Evolutionary conservation across 192 early-diverging fungal species (phyloP).

Genomic region (Obelidium mucronatum): DNA sequence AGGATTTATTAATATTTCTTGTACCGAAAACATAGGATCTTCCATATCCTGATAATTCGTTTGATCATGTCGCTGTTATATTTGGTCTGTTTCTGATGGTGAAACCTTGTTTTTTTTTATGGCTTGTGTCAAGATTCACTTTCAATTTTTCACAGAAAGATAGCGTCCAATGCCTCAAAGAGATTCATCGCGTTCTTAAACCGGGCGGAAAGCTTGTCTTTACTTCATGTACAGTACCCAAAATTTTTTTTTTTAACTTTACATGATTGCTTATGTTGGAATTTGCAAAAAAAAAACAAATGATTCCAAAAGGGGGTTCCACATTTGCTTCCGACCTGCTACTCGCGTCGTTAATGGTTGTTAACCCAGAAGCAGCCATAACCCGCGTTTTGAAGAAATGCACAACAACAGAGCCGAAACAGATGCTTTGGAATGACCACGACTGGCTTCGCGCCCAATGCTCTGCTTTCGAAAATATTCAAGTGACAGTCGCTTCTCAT

Average conservation of each 20-base stretch:
- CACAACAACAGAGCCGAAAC: background rate
- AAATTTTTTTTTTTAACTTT: background rate
- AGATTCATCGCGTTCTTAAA: constrained; percentile 28
- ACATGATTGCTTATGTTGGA: background rate
- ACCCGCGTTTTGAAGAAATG: background rate
- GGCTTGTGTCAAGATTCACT: background rate
- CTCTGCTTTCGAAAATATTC: background rate
- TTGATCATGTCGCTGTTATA: constrained; percentile 10
- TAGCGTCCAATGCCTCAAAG: constrained; percentile 12
- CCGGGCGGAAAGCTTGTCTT: constrained; percentile 21
- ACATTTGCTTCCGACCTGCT: constrained; percentile 15
- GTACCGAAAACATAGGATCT: constrained; percentile 18
- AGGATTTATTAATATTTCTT: background rate
- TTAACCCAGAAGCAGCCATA: constrained; percentile 7
- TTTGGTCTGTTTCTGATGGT: constrained; percentile 37
- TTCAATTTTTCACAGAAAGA: constrained; percentile 10
- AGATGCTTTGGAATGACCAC: background rate
- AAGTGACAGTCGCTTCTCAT: background rate
- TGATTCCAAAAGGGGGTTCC: background rate
- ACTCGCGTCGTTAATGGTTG: background rate
- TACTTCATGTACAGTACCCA: constrained; percentile 6
- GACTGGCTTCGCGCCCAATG: background rate
- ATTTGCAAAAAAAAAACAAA: too few species aligned
- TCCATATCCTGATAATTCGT: background rate
- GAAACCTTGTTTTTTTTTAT: background rate